Conservation (phyloP, 192 early-diverging fungal genomes). For the Kickxella alabastrina region DNA sequence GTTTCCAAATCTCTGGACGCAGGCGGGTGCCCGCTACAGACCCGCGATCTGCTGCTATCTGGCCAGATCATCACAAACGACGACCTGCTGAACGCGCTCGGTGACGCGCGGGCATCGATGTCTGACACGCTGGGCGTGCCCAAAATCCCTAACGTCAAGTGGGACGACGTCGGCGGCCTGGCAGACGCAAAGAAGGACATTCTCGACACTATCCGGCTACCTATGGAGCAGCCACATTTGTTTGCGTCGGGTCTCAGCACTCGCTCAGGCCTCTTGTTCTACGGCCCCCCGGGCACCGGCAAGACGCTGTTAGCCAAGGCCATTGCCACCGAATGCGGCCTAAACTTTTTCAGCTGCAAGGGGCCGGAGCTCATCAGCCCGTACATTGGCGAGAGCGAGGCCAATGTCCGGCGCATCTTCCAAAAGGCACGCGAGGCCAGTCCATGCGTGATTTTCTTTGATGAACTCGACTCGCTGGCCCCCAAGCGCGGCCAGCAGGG, state of each 20-base stretch:
- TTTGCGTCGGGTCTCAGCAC: slow-evolving; percentile 95
- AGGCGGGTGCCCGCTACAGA: slow-evolving; percentile 1
- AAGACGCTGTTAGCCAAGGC: slow-evolving; percentile 99
- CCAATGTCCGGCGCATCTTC: slow-evolving; percentile 94
- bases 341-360: slow-evolving; percentile 99
- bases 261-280: slow-evolving; percentile 87
- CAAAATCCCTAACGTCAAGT: slow-evolving; percentile 96
- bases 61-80: slow-evolving; percentile 70
- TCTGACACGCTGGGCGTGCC: slow-evolving; percentile 93
- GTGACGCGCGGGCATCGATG: slow-evolving; percentile 73
- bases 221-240: slow-evolving; percentile 91
- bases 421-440: slow-evolving; percentile 93
- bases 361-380: slow-evolving; percentile 98
- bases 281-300: slow-evolving; percentile 97
- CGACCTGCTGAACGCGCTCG: slow-evolving; percentile 79
- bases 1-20: neutral
- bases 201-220: slow-evolving; percentile 93
- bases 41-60: slow-evolving; percentile 60
- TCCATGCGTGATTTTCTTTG: slow-evolving; percentile 98
- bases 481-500: slow-evolving; percentile 98
- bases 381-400: slow-evolving; percentile 99
- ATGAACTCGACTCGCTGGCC: slow-evolving; percentile 97
- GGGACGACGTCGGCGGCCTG: slow-evolving; percentile 98
- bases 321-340: slow-evolving; percentile 92
- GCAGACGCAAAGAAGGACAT: slow-evolving; percentile 89